Evolutionary conservation across 129 eudicot species (phyloP).

Genomic region (Kitagawia praeruptora): DNA sequence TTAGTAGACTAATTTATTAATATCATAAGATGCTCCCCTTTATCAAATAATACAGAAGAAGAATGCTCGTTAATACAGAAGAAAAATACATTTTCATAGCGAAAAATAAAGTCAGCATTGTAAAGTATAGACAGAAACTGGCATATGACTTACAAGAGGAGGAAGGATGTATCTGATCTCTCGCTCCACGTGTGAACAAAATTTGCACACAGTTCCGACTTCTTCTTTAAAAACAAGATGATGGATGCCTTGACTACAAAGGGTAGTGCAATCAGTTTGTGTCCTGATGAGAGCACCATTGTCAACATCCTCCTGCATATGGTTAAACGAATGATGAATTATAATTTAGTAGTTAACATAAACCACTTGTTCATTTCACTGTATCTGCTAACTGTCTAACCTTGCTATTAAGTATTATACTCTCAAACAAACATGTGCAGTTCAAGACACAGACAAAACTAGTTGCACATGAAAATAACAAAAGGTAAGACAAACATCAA

Average conservation of each 20-base stretch:
- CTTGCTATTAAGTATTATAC: not conserved
- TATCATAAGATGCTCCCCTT: not conserved
- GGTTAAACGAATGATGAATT: not conserved
- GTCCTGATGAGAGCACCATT: not conserved
- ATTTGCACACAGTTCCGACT: slow-evolving; percentile 34
- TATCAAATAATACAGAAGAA: slow-evolving; percentile 8
- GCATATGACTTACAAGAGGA: slow-evolving; percentile 28
- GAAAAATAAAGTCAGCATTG: not conserved
- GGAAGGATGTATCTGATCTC: slow-evolving; percentile 38
- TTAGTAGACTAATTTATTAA: not conserved
- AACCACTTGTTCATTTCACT: not conserved
- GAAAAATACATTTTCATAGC: not conserved
- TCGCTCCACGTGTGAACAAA: slow-evolving; percentile 29
- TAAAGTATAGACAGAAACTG: not conserved
- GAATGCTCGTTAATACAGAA: too few species aligned
- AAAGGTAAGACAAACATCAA: not conserved
- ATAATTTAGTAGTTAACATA: not conserved
- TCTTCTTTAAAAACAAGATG: slow-evolving; percentile 33
- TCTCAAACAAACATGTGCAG: not conserved
- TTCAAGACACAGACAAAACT: not conserved
- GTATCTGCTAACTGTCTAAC: not conserved
- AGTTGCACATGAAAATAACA: not conserved
- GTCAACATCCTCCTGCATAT: slow-evolving; percentile 31
- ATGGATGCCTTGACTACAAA: slow-evolving; percentile 21
- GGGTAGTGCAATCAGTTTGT: not conserved